These are phyloP conservation scores for Nakaseomyces glabratus DNA, from an alignment of 1,139 yeast genomes.

Conservation along the genomic window DNA sequence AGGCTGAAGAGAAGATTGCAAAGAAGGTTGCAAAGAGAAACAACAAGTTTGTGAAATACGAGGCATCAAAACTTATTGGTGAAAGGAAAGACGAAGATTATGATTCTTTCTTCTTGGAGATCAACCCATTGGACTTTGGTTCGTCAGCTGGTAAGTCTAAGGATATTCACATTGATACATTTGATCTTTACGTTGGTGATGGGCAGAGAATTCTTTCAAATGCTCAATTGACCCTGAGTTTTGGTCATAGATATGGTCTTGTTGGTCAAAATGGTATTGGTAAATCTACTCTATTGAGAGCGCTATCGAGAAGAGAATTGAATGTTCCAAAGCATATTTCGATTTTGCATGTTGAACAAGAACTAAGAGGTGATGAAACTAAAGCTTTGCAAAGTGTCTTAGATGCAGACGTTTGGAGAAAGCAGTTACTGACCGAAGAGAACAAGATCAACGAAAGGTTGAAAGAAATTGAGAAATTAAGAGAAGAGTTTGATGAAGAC, in stretches of 20 bases:
- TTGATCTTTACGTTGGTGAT: slow-evolving; percentile 90
- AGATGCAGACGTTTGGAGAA: slow-evolving; percentile 99
- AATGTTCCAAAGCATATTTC: slow-evolving; percentile 92
- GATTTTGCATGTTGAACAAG: slow-evolving; percentile 95
- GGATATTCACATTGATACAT: slow-evolving; percentile 85
- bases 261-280: slow-evolving; percentile 99
- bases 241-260: slow-evolving; percentile 92
- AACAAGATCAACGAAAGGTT: slow-evolving; percentile 63
- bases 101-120: slow-evolving; percentile 88
- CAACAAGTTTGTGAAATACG: slow-evolving; percentile 76
- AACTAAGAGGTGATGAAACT: slow-evolving; percentile 86
- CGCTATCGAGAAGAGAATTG: slow-evolving; percentile 86
- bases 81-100: slow-evolving; percentile 61
- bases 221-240: slow-evolving; percentile 75
- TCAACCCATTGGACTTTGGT: slow-evolving; percentile 89
- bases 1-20: slow-evolving; percentile 94
- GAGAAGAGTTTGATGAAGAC: slow-evolving; percentile 71
- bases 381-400: slow-evolving; percentile 85
- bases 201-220: slow-evolving; percentile 89
- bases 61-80: slow-evolving; percentile 78
- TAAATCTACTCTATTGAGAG: slow-evolving; percentile 86
- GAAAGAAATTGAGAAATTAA: slow-evolving; percentile 59
- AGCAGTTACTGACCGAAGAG: slow-evolving; percentile 74
- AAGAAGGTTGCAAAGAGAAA: slow-evolving; percentile 93
- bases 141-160: slow-evolving; percentile 89